Evolutionary conservation across 306 rosid genomes (phyloP).

Genomic region (Cyamopsis tetragonoloba): DNA sequence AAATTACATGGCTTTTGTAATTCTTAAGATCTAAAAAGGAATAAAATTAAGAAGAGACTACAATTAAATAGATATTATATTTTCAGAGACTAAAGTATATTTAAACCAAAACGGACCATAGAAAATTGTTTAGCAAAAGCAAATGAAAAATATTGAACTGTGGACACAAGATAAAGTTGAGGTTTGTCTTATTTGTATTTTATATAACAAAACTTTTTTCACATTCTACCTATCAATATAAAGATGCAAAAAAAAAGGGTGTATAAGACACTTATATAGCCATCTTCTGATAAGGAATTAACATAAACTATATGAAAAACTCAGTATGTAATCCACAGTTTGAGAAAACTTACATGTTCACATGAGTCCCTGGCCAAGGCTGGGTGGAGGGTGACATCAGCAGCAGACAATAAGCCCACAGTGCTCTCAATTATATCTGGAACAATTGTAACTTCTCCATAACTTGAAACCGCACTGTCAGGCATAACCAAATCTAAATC

Average conservation of each 20-base stretch:
- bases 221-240: neutral
- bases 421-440: slow-evolving; percentile 91
- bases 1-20: too few species aligned
- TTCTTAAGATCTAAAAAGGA: too few species aligned
- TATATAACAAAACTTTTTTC: neutral
- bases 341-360: slow-evolving; percentile 64
- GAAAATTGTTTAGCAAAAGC: neutral
- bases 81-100: too few species aligned
- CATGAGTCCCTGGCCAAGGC: slow-evolving; percentile 63
- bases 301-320: neutral
- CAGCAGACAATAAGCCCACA: slow-evolving; percentile 62
- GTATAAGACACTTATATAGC: neutral
- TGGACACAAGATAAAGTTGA: neutral
- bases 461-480: slow-evolving; percentile 70
- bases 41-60: too few species aligned
- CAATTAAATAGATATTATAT: too few species aligned
- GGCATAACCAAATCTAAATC: slow-evolving; percentile 63
- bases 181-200: neutral
- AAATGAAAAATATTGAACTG: neutral
- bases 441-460: slow-evolving; percentile 56
- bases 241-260: neutral
- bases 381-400: slow-evolving; percentile 57
- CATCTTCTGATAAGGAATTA: neutral
- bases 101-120: too few species aligned
- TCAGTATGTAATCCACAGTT: neutral